These are phyloP conservation scores for Cercospora sesami DNA, from an alignment of 2,329 filamentous ascomycete genomes.

Conservation along the genomic window DNA sequence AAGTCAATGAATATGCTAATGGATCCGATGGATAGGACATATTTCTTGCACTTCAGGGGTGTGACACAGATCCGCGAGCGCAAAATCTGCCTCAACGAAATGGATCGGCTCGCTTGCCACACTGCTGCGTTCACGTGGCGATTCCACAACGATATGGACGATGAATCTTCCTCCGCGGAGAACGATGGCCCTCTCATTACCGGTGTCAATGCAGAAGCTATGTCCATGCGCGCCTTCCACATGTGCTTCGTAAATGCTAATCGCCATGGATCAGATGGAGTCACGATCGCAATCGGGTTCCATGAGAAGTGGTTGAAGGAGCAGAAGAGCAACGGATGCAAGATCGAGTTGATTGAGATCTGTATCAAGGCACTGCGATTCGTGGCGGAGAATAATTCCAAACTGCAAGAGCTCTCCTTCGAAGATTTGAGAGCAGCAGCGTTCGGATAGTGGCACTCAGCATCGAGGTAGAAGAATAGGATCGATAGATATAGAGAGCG, in stretches of 20 bases:
- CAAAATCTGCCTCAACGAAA: background rate
- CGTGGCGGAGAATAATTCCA: background rate
- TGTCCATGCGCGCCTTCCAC: background rate
- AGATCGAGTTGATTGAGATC: background rate
- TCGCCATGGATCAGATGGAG: background rate
- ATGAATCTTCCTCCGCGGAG: background rate
- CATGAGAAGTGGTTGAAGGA: background rate
- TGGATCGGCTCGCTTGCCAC: background rate
- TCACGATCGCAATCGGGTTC: background rate
- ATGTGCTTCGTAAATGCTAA: background rate
- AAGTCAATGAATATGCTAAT: background rate
- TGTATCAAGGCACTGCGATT: background rate
- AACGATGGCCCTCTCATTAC: background rate
- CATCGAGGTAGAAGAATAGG: background rate
- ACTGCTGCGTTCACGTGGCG: background rate
- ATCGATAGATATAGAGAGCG: background rate
- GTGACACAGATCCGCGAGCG: background rate
- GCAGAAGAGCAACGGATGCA: background rate
- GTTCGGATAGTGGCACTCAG: background rate
- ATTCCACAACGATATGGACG: background rate
- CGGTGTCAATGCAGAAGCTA: background rate
- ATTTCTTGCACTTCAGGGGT: background rate
- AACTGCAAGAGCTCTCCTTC: background rate
- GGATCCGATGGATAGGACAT: background rate
- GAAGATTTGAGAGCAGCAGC: background rate